Conservation (phyloP, 306 rosid genomes). For the Citrullus colocynthis region DNA sequence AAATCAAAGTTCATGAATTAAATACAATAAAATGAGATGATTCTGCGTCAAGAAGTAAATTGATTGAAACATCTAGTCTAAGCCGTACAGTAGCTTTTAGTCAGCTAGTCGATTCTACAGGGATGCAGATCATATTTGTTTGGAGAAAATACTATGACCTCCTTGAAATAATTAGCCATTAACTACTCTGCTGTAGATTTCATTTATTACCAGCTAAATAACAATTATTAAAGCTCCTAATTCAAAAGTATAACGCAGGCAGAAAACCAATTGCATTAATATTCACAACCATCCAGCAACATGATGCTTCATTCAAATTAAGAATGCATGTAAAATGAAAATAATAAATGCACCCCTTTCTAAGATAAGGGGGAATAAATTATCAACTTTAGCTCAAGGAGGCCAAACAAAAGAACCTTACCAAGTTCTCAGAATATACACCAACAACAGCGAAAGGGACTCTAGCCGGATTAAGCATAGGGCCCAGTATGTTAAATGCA, state of each 20-base stretch:
- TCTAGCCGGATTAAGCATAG: constrained; percentile 85
- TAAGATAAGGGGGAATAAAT: background rate
- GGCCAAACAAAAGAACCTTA: constrained; percentile 11
- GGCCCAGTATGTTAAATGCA: constrained; percentile 82
- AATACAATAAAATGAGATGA: background rate
- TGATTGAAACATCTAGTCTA: background rate
- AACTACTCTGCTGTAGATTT: background rate
- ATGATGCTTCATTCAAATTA: background rate
- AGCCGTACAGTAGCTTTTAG: background rate
- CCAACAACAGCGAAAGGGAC: constrained; percentile 93
- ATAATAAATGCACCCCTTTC: background rate
- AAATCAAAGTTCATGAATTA: background rate
- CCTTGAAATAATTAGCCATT: background rate
- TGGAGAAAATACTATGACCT: background rate
- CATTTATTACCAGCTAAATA: background rate
- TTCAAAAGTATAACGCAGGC: background rate
- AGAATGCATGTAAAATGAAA: background rate
- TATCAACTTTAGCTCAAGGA: background rate
- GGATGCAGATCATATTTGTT: background rate
- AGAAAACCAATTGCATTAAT: background rate
- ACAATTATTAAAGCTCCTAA: background rate
- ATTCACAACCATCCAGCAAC: background rate
- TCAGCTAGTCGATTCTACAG: background rate
- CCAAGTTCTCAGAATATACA: constrained; percentile 70
- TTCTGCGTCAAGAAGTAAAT: background rate